Conservation (phyloP, 768 basidiomycete species). For the Rubroboletus satanas region DNA sequence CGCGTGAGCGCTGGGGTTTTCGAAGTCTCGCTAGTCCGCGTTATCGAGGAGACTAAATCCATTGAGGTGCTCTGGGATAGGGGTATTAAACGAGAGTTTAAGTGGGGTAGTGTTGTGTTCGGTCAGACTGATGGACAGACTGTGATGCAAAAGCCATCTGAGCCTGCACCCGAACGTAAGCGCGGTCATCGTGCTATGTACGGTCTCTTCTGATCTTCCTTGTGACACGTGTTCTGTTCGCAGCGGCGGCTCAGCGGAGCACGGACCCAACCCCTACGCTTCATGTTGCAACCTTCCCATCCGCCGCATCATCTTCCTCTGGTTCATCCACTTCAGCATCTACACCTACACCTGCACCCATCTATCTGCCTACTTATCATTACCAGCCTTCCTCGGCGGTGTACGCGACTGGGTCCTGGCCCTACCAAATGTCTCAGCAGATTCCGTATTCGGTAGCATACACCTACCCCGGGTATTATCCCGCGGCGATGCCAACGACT, state of each 20-base stretch:
- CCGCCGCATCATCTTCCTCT: conserved; percentile 17
- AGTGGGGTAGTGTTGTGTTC: conserved; percentile 78
- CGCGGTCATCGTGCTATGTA: conserved; percentile 1
- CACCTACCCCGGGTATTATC: conserved; percentile 23
- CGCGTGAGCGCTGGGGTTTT: conserved; percentile 81
- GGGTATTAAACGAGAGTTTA: conserved; percentile 70
- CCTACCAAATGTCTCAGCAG: conserved; percentile 30
- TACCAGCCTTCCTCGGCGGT: conserved; percentile 17
- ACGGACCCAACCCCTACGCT: conserved; percentile 16
- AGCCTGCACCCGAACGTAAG: conserved; percentile 50
- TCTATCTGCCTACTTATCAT: conserved; percentile 21
- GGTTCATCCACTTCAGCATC: conserved; percentile 18
- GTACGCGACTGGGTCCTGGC: conserved; percentile 30
- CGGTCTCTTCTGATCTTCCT: conserved; percentile 7
- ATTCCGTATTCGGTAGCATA: conserved; percentile 21
- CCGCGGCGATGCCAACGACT: conserved; percentile 8
- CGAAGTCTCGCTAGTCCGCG: conserved; percentile 74
- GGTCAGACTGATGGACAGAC: conserved; percentile 64
- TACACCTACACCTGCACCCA: conserved; percentile 16
- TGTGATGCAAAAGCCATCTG: conserved; percentile 69
- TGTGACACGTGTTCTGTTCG: not conserved
- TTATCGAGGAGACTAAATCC: conserved; percentile 62
- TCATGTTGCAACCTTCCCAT: conserved; percentile 23
- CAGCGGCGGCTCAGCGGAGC: conserved; percentile 19
- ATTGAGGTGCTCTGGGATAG: conserved; percentile 83